phyloP scores from a whole-genome alignment of 169 alveolate species.

The Plasmodium inui region DNA sequence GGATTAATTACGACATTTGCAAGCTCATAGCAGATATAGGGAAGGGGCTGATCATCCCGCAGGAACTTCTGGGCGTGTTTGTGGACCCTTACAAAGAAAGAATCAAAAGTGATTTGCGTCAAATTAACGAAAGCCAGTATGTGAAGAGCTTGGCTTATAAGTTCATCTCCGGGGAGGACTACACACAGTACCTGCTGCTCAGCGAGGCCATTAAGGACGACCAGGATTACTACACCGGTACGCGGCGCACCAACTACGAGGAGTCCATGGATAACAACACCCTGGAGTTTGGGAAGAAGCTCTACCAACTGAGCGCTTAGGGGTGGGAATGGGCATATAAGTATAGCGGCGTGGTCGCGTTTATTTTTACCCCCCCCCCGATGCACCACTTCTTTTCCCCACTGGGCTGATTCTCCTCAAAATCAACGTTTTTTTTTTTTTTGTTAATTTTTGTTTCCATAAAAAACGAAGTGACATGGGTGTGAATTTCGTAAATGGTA shows the following conservation, averaged over 20 bases:
- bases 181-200: constrained; percentile 45
- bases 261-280: constrained; percentile 42
- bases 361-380: not conserved
- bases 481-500: constrained; percentile 24
- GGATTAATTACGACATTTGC: constrained; percentile 88
- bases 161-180: constrained; percentile 66
- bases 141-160: constrained; percentile 44
- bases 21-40: constrained; percentile 68
- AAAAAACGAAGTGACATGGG: constrained; percentile 35
- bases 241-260: constrained; percentile 22
- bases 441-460: constrained; percentile 19
- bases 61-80: constrained; percentile 66
- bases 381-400: not conserved
- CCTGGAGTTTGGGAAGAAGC: constrained; percentile 51
- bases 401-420: not conserved
- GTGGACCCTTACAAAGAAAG: constrained; percentile 73
- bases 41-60: constrained; percentile 45
- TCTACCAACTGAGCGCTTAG: constrained; percentile 64
- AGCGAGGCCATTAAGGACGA: constrained; percentile 47
- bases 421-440: not conserved
- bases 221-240: constrained; percentile 31
- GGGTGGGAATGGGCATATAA: not conserved
- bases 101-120: constrained; percentile 53
- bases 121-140: constrained; percentile 66
- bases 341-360: not conserved